Percentiles rank a stretch among this genome's conserved stretches.
Evolutionary conservation across 2,329 filamentous ascomycete genomes (phyloP).

Genomic region (Aureobasidium melanogenum): DNA sequence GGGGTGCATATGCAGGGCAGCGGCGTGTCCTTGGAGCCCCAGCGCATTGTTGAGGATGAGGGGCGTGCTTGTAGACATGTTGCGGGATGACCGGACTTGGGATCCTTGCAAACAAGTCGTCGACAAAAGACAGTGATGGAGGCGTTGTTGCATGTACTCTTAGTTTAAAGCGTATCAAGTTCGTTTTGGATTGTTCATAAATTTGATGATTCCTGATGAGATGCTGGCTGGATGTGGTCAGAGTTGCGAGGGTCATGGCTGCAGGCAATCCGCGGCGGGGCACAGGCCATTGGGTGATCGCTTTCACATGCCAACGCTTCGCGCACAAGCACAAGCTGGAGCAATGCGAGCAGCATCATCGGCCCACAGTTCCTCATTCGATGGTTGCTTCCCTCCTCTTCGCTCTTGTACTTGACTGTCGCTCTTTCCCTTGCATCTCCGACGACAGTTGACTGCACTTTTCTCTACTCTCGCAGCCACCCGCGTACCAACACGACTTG

Average conservation of each 20-base stretch:
- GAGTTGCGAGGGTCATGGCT: background rate
- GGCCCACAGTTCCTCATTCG: background rate
- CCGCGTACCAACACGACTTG: background rate
- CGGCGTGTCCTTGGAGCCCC: background rate
- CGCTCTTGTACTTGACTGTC: background rate
- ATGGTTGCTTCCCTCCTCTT: background rate
- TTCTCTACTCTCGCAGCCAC: background rate
- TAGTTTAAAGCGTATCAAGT: background rate
- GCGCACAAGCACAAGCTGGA: background rate
- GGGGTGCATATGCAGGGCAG: conserved; percentile 6
- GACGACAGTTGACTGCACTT: background rate
- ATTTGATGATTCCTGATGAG: background rate
- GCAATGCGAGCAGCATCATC: background rate
- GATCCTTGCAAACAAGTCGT: background rate
- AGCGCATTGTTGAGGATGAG: conserved; percentile 8
- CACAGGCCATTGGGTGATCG: conserved; percentile 1
- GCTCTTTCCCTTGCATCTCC: background rate
- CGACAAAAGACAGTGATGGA: background rate
- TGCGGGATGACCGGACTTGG: background rate
- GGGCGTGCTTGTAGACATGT: conserved; percentile 4
- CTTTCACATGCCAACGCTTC: background rate
- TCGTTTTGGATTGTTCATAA: background rate
- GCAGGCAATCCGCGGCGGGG: background rate
- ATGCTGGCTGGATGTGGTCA: background rate
- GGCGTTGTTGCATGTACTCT: conserved; percentile 10